These are phyloP conservation scores for Calophaca sinica DNA, from an alignment of 306 rosid species.

Conservation along the genomic window DNA sequence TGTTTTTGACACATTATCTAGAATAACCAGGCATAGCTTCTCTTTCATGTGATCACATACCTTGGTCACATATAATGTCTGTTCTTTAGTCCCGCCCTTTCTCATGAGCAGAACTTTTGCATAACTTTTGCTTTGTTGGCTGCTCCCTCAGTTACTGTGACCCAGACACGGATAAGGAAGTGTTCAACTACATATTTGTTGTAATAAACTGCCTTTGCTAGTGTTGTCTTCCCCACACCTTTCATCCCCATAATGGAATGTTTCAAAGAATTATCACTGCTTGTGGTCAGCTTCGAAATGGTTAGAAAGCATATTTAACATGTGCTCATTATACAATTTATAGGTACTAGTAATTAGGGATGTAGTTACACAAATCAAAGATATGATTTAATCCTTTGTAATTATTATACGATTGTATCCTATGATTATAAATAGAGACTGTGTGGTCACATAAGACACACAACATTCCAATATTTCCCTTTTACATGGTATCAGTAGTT, in stretches of 20 bases:
- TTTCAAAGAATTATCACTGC: not conserved
- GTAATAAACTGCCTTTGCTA: slow-evolving; percentile 49
- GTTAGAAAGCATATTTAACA: too few relatives aligned
- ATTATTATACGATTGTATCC: too few relatives aligned
- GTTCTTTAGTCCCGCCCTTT: slow-evolving; percentile 16
- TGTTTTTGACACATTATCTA: slow-evolving; percentile 48
- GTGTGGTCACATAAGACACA: too few relatives aligned
- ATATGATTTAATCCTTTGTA: too few relatives aligned
- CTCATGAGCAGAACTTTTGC: slow-evolving; percentile 34
- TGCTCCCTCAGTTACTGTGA: slow-evolving; percentile 27
- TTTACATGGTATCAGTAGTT: too few relatives aligned
- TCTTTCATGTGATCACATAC: slow-evolving; percentile 14
- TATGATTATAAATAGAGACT: too few relatives aligned
- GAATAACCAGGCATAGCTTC: slow-evolving; percentile 31
- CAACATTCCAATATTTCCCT: too few relatives aligned
- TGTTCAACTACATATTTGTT: not conserved
- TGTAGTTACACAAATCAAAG: too few relatives aligned
- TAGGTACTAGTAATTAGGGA: too few relatives aligned
- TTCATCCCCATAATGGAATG: slow-evolving; percentile 53
- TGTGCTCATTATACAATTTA: too few relatives aligned
- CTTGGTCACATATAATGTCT: not conserved
- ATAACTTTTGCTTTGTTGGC: slow-evolving; percentile 12
- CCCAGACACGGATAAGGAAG: slow-evolving; percentile 48
- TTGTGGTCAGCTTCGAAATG: slow-evolving; percentile 30
- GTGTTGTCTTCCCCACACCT: slow-evolving; percentile 59